A percentile compares a stretch with the other conserved stretches of the same genome.
phyloP scores from a whole-genome alignment of 805 yeast genomes.

The Pichia occidentalis region DNA sequence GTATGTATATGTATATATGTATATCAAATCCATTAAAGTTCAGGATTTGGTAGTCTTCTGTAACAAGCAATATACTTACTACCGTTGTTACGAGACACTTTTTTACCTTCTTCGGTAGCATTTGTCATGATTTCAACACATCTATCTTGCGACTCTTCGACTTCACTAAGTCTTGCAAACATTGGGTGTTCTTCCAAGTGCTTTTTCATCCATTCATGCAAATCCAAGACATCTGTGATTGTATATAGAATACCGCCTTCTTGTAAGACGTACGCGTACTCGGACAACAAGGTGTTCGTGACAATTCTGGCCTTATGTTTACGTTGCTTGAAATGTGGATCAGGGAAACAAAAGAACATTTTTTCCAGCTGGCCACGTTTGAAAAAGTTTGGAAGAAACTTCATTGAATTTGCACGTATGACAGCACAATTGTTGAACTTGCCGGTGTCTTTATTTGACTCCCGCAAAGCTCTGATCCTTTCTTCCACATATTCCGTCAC shows the following conservation, averaged over 20 bases:
- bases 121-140: slow-evolving; percentile 85
- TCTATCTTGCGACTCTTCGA: slow-evolving; percentile 72
- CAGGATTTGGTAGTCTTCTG: slow-evolving; percentile 61
- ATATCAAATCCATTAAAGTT: slow-evolving; percentile 11
- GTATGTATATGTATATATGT: not conserved
- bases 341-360: slow-evolving; percentile 99
- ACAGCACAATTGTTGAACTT: slow-evolving; percentile 81
- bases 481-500: slow-evolving; percentile 97
- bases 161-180: slow-evolving; percentile 70
- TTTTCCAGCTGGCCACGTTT: slow-evolving; percentile 73
- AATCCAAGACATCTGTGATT: slow-evolving; percentile 89
- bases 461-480: slow-evolving; percentile 82
- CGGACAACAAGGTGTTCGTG: slow-evolving; percentile 80
- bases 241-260: slow-evolving; percentile 90
- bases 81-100: slow-evolving; percentile 87
- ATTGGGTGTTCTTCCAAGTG: slow-evolving; percentile 89
- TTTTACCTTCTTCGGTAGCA: slow-evolving; percentile 97
- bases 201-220: slow-evolving; percentile 93
- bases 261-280: slow-evolving; percentile 82
- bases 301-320: slow-evolving; percentile 96
- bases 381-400: slow-evolving; percentile 92
- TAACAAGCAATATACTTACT: slow-evolving; percentile 84
- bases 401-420: slow-evolving; percentile 94
- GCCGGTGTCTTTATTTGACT: slow-evolving; percentile 32
- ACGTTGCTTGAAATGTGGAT: slow-evolving; percentile 95